Evolutionary conservation across 208 protist species (phyloP), one percentile per base, ranked within the genome.

Genomic region (Trypanosoma vivax): DNA sequence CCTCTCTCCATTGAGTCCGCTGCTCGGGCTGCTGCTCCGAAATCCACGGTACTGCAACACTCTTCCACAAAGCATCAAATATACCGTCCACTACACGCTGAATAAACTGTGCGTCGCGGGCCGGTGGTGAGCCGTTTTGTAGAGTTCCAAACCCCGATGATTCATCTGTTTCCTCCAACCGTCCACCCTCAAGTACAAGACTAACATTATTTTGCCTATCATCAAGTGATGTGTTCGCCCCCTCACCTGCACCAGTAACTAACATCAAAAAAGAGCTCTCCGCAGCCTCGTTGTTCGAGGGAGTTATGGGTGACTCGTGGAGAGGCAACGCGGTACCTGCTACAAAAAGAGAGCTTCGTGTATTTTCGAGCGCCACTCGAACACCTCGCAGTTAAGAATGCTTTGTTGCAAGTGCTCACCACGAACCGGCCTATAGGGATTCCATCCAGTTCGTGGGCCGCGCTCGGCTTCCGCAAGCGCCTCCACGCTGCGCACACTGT

Each of bases 361-460:
- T 14, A 89, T 67, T 33, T 62, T 54, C 18, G 40, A 51, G 9
- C 54, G 35, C 54, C 85, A 92, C 63, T 89, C 85, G 7, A 50
- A 73, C 37, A 92, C 59, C 43, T 90, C 60, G 70, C 76, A 86
- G 53, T 80, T 80, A 50, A 86, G 60, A 33, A 92, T 65, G 43
- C 83, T 66, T 35, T 70, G 56, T 10, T 68, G 63, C 28, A 79
- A 52, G 14, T 74, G 61, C 14, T 68, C 56, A 0, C 79, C 76
- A 6, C 76, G 81, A 1, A 60, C 50, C 1, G 79, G 79, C 19
- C 86, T 78, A 50, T 93, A 93, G 10, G 86, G 86, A 50, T 93
- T 93, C 82, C 79, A 88, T 1, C 28, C 55, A 19, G 60, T 54
- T 18, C 67, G 74, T 10, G 73, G 70, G 2, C 76, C 74, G 18